These are phyloP conservation scores for Tetrapisispora iriomotensis DNA, from an alignment of 805 yeast species.

Conservation along the genomic window DNA sequence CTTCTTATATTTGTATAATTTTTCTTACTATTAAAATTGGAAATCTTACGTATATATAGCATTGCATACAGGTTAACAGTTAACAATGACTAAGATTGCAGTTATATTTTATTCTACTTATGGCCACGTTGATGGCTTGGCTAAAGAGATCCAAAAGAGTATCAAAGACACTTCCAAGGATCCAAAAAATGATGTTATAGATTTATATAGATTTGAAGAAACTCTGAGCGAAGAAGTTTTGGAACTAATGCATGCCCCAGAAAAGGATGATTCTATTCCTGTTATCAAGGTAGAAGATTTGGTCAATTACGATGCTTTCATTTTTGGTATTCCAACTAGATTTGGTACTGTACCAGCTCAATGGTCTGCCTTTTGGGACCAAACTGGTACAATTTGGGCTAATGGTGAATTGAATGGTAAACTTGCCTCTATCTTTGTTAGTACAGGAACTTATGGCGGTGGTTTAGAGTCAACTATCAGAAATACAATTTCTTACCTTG, in stretches of 20 bases:
- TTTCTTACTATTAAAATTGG: too few species aligned
- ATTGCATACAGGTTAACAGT: background rate
- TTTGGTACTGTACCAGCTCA: constrained; percentile 71
- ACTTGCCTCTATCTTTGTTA: constrained; percentile 60
- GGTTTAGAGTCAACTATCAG: constrained; percentile 70
- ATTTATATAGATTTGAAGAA: constrained; percentile 66
- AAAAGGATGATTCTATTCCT: constrained; percentile 46
- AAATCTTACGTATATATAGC: too few species aligned
- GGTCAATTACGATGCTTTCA: constrained; percentile 55
- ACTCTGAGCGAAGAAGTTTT: constrained; percentile 57
- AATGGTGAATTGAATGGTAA: constrained; percentile 60
- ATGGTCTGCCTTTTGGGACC: constrained; percentile 66
- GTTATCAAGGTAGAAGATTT: constrained; percentile 49
- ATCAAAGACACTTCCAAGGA: constrained; percentile 39
- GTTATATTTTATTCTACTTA: constrained; percentile 64
- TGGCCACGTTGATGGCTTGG: constrained; percentile 64
- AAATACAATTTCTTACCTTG: constrained; percentile 46
- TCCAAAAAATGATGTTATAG: constrained; percentile 58
- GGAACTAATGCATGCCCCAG: constrained; percentile 50
- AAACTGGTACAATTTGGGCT: constrained; percentile 72
- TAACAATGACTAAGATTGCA: constrained; percentile 30
- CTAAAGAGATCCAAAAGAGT: constrained; percentile 60
- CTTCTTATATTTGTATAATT: too few species aligned
- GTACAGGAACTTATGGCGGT: constrained; percentile 67
- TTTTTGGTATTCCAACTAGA: constrained; percentile 76